Conservation (phyloP, 2,329 filamentous ascomycete species). For the Calycina herbarum region DNA sequence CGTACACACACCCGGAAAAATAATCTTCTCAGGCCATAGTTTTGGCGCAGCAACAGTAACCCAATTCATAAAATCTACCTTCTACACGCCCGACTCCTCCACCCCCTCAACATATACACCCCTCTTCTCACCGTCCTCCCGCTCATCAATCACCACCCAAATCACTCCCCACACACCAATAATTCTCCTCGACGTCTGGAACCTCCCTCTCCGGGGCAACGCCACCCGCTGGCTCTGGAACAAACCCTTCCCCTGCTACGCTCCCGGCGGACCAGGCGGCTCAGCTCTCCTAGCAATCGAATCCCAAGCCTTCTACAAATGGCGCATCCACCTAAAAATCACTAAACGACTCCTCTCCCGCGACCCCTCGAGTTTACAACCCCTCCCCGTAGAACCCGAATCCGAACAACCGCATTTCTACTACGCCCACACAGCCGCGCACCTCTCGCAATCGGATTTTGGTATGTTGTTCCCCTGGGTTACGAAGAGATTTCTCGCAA, state of each 20-base stretch:
- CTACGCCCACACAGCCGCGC: slow-evolving; percentile 72
- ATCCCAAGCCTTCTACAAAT: slow-evolving; percentile 77
- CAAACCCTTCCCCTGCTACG: slow-evolving; percentile 72
- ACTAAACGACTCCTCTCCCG: slow-evolving; percentile 67
- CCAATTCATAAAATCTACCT: slow-evolving; percentile 78
- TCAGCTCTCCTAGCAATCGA: slow-evolving; percentile 67
- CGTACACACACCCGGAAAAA: slow-evolving; percentile 68
- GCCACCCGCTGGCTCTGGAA: slow-evolving; percentile 64
- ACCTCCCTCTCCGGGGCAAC: slow-evolving; percentile 66
- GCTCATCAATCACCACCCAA: slow-evolving; percentile 60
- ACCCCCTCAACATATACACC: slow-evolving; percentile 52
- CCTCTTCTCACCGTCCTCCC: slow-evolving; percentile 58
- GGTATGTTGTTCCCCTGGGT: slow-evolving; percentile 77
- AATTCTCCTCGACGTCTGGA: slow-evolving; percentile 79
- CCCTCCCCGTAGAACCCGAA: slow-evolving; percentile 15
- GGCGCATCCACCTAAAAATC: slow-evolving; percentile 69
- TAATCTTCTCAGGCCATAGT: slow-evolving; percentile 77
- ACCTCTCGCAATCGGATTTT: slow-evolving; percentile 82
- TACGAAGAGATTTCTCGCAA: slow-evolving; percentile 57
- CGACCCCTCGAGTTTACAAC: slow-evolving; percentile 45
- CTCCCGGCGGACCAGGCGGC: slow-evolving; percentile 53
- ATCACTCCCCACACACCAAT: slow-evolving; percentile 66
- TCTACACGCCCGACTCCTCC: slow-evolving; percentile 54
- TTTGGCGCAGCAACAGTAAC: slow-evolving; percentile 75
- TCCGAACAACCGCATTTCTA: slow-evolving; percentile 63